These are phyloP conservation scores for Sideroxylon spinosum DNA, from an alignment of 179 eudicot genomes.

Conservation along the genomic window DNA sequence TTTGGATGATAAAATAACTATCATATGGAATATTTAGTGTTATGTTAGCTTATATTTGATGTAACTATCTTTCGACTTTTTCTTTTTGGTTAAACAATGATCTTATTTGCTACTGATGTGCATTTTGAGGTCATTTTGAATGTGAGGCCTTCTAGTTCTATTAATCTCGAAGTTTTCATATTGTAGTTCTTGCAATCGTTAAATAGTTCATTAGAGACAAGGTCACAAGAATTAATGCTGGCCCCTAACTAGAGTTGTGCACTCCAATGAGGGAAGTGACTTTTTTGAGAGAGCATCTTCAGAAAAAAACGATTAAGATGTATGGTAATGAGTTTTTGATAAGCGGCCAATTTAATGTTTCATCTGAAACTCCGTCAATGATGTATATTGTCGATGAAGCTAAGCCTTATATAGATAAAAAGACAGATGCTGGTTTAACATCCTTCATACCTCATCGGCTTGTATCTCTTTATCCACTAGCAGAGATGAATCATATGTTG, in stretches of 20 bases:
- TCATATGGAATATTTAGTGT: too few species aligned
- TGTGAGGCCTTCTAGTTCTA: not conserved
- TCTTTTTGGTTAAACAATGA: not conserved
- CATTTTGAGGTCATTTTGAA: not conserved
- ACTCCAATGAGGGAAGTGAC: not conserved
- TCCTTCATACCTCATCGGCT: not conserved
- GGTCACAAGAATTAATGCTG: slow-evolving; percentile 21
- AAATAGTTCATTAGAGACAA: slow-evolving; percentile 25
- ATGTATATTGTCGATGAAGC: not conserved
- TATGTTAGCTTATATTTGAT: not conserved
- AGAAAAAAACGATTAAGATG: not conserved
- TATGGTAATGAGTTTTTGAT: not conserved
- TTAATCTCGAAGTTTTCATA: not conserved
- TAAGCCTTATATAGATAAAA: not conserved
- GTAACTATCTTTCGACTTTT: not conserved
- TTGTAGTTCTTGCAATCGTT: slow-evolving; percentile 23
- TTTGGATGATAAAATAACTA: too few species aligned
- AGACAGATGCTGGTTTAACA: not conserved
- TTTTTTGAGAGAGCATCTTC: not conserved
- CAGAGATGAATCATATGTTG: not conserved
- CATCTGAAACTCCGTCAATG: not conserved
- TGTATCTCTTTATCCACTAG: slow-evolving; percentile 1
- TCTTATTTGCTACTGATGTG: not conserved
- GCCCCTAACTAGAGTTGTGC: not conserved
- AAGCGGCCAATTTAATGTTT: not conserved